Base-by-base conservation (phyloP, 108 stramenopile genomes). In the Pseudonitzschia pungens region DNA sequence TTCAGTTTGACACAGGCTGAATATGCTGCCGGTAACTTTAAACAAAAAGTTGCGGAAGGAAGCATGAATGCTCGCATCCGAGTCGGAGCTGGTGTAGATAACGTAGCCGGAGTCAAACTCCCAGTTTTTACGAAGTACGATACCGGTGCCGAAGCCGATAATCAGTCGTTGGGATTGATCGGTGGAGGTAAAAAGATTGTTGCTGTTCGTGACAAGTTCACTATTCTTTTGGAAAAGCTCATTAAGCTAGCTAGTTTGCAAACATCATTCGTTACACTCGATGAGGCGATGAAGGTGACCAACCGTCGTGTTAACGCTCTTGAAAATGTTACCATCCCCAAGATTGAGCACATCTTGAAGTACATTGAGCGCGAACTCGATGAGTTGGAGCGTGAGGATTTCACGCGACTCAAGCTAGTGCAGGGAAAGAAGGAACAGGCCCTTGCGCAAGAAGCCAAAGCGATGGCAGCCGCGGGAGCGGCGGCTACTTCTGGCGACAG, bases 331-430 rank as follows among this genome's bases (percentile, higher is more conserved):
- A 99, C 98, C 57, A 95, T 99, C 86, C 98, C 98, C 45, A 94
- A 92, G 57, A 99, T 99, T 81, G 91, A 97, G 79, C 81, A 67
- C 9, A 84, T 88, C n/a, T 80, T 99, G 54, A 77, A 74, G 53
- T 99, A 99, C 83, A 99, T 99, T 83, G 88, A 85, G 55, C 84
- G 96, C 69, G 98, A 99, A 68, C 83, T 99, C 73, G 98, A 99
- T 86, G 98, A 99, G 84, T 91, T 99, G 75, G 98, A 99, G 79
- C 87, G 98, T 79, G 98, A 99, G 78, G 98, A 99, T 76, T 99
- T 99, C 74, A 99, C 98, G 10, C 92, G 98, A 68, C 88, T 99
- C 32, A 99, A 99, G 84, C 90, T 97, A 48, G 97, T 99, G 53
- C 90, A 97, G 83, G 83, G 83, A 29, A 93, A 92, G 75, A 94